Percentiles rank a stretch among this genome's conserved stretches.
phyloP scores from a whole-genome alignment of 2,329 filamentous ascomycete species.

The Rosellinia necatrix region DNA sequence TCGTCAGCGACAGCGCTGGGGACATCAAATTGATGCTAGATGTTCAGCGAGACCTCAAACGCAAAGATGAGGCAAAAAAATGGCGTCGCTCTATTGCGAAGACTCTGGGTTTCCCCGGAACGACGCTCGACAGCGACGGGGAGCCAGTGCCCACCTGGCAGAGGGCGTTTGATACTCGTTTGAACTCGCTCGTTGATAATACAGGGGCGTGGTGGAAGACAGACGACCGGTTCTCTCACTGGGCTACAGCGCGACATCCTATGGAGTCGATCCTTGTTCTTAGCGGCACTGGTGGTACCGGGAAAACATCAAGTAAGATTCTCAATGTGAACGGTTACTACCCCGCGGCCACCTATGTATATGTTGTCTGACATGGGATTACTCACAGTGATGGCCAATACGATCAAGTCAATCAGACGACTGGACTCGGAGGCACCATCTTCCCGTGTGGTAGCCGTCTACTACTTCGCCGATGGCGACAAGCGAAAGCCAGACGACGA shows the following conservation, averaged over 20 bases:
- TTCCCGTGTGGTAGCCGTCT: constrained; percentile 35
- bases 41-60: constrained; percentile 38
- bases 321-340: no score
- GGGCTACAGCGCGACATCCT: constrained; percentile 31
- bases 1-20: constrained; percentile 40
- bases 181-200: constrained; percentile 37
- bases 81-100: constrained; percentile 39
- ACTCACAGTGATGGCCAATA: constrained; percentile 37
- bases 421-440: constrained; percentile 31
- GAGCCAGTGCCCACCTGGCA: constrained; percentile 40
- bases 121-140: constrained; percentile 37
- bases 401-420: constrained; percentile 36
- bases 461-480: constrained; percentile 40
- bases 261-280: constrained; percentile 36
- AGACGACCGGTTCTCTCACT: constrained; percentile 31
- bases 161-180: constrained; percentile 37
- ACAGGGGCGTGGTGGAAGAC: constrained; percentile 39
- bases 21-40: constrained; percentile 39
- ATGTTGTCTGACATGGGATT: not conserved
- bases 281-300: constrained; percentile 38
- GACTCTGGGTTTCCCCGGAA: constrained; percentile 36
- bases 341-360: not conserved
- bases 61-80: constrained; percentile 40
- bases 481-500: constrained; percentile 39
- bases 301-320: constrained; percentile 40